Evolutionary conservation across 352 stramenopile species (phyloP).

Genomic region (Pythium sp.): DNA sequence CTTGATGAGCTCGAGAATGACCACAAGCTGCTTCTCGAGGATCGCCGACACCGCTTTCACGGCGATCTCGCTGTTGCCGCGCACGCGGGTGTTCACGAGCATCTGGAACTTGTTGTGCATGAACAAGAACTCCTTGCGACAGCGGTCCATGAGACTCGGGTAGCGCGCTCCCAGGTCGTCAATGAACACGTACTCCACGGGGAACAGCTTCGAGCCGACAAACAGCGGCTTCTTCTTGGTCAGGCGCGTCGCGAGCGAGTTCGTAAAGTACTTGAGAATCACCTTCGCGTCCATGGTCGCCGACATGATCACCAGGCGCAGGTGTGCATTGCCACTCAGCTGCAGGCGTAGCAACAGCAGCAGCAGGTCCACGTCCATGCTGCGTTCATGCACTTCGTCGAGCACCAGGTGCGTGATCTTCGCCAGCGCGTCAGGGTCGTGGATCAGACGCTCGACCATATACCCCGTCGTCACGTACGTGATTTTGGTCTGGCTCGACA

Average conservation of each 20-base stretch:
- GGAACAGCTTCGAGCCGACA: conserved; percentile 78
- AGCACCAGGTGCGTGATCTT: conserved; percentile 94
- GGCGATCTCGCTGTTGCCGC: conserved; percentile 48
- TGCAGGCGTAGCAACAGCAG: conserved; percentile 89
- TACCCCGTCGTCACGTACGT: conserved; percentile 98
- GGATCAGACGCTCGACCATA: conserved; percentile 93
- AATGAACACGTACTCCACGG: conserved; percentile 64
- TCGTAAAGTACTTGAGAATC: conserved; percentile 85
- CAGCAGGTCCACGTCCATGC: conserved; percentile 95
- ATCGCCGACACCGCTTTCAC: conserved; percentile 52
- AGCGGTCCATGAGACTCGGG: conserved; percentile 30
- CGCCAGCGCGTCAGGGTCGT: conserved; percentile 86
- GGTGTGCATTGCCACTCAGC: conserved; percentile 51
- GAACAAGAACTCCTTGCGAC: conserved; percentile 42
- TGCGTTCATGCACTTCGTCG: conserved; percentile 94
- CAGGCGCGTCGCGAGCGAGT: conserved; percentile 49
- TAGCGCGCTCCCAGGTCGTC: conserved; percentile 46
- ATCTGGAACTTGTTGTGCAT: conserved; percentile 41
- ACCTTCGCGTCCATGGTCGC: conserved; percentile 94
- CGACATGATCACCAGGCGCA: conserved; percentile 95
- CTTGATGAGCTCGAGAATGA: conserved; percentile 60
- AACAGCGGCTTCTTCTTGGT: conserved; percentile 64
- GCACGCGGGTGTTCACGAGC: conserved; percentile 21
- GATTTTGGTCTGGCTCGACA: conserved; percentile 89
- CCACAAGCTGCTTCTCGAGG: conserved; percentile 56